A percentile compares a stretch with the other conserved stretches of the same genome.
Conservation (phyloP, 192 early-diverging fungal genomes). For the Lunasporangiospora selenospora region DNA sequence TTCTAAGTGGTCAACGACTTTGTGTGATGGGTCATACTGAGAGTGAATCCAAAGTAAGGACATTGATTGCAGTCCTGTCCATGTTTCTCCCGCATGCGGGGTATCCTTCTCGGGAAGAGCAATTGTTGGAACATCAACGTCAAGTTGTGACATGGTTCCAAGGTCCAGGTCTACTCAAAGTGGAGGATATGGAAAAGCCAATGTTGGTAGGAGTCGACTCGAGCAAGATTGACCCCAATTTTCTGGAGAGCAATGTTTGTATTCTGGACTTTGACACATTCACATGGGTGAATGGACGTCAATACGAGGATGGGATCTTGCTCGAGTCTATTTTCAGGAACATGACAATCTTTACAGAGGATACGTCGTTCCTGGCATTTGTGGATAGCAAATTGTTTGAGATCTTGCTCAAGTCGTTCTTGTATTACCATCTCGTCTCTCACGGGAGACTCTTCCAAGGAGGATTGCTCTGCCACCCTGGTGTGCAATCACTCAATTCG, state of each 20-base stretch:
- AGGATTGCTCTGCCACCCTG: slow-evolving; percentile 6
- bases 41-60: slow-evolving; percentile 26
- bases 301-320: slow-evolving; percentile 30
- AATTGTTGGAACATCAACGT: slow-evolving; percentile 42
- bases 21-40: slow-evolving; percentile 38
- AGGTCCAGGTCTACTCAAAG: slow-evolving; percentile 17
- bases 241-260: slow-evolving; percentile 29
- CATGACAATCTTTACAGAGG: slow-evolving; percentile 31
- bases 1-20: slow-evolving; percentile 33
- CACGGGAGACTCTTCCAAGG: slow-evolving; percentile 30
- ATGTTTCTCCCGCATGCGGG: slow-evolving; percentile 33
- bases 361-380: slow-evolving; percentile 32
- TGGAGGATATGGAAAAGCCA: slow-evolving; percentile 35
- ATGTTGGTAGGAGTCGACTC: slow-evolving; percentile 34
- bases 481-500: slow-evolving; percentile 27
- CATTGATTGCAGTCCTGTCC: slow-evolving; percentile 23
- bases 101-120: slow-evolving; percentile 36
- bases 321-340: slow-evolving; percentile 34
- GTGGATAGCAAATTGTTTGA: slow-evolving; percentile 34
- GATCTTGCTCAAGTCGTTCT: slow-evolving; percentile 30
- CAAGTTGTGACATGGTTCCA: slow-evolving; percentile 33
- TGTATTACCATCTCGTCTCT: slow-evolving; percentile 42
- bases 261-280: slow-evolving; percentile 36
- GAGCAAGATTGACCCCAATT: slow-evolving; percentile 39
- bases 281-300: slow-evolving; percentile 33